Base-by-base conservation (phyloP, 2,329 filamentous ascomycete species). In the Ophiostoma sp. region DNA sequence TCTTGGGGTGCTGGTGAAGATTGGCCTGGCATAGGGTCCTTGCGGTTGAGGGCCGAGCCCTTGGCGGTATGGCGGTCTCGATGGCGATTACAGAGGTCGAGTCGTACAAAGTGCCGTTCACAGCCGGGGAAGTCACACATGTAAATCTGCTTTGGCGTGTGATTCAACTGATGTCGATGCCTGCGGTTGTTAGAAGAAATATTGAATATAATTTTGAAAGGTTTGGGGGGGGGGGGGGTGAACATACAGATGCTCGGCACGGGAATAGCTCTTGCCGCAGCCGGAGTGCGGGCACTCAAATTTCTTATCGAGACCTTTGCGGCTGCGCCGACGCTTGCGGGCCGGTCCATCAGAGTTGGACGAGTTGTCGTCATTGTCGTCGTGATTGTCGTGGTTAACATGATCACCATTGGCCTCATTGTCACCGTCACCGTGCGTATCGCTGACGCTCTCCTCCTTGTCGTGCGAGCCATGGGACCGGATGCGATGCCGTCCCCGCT, bases 261-360 rank as follows among this genome's bases (percentile, higher is more conserved):
- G 89, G 33, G 95, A 98, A 81, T 99, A 99, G 80, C 92, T 97
- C 86, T 98, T 99, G 55, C 94, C 95, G 79, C 96, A 99, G 52
- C 92, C 93, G 76, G 93, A 91, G 74, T 94, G 90, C 5, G 92
- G 91, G 80, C 96, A 99, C 79, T 93, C 91, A 76, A 94, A 95
- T 79, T 91, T 90, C 83, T 94, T 95, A 81, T 94, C 92, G 55
- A 93, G 83, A 2, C 91, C 92, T 81, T 94, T 94, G 76, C 92
- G 89, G 82, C 92, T 94, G 72, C 92, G 84, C 77, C 92, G 85
- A 73, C 91, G 85, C 82, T 94, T 90, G 72, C 86, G 85, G 5
- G 83, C 82, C 2, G 87, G 86, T 1, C 86, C 86, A 39, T 88
- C 86, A 2, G 85, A 87, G 76, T 86, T 86, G 45, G 86, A 87